These are phyloP conservation scores for Silene noctiflora DNA, from an alignment of 179 eudicot genomes.

Conservation along the genomic window DNA sequence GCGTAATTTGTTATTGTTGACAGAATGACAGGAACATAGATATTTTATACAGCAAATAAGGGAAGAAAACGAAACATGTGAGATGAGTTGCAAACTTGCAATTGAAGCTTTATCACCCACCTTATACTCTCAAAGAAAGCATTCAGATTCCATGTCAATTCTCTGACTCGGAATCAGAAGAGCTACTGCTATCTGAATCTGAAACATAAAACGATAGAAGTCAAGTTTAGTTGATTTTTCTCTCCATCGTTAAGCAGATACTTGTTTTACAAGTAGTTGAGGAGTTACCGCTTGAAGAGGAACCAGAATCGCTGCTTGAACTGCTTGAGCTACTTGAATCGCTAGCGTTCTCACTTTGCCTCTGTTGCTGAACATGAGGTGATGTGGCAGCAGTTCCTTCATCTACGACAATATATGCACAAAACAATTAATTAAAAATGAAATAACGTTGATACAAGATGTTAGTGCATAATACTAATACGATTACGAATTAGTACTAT, in stretches of 20 bases:
- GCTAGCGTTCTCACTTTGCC: slow-evolving; percentile 27
- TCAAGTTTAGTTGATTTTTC: too few relatives aligned
- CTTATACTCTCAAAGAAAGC: slow-evolving; percentile 19
- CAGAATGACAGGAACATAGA: background rate
- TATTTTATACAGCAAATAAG: background rate
- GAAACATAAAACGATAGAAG: slow-evolving; percentile 13
- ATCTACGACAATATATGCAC: slow-evolving; percentile 31
- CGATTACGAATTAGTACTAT: background rate
- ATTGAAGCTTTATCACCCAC: slow-evolving; percentile 12
- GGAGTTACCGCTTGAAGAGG: slow-evolving; percentile 45
- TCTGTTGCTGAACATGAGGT: slow-evolving; percentile 30
- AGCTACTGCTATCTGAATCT: slow-evolving; percentile 58
- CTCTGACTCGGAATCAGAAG: slow-evolving; percentile 42
- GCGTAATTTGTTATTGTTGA: too few relatives aligned
- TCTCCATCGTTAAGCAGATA: background rate
- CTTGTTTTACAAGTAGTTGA: background rate
- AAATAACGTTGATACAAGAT: background rate
- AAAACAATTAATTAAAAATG: background rate
- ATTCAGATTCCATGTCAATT: slow-evolving; percentile 24
- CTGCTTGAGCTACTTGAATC: slow-evolving; percentile 36
- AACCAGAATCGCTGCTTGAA: slow-evolving; percentile 46
- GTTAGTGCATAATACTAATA: too few relatives aligned
- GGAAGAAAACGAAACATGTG: background rate
- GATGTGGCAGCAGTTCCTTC: slow-evolving; percentile 32
- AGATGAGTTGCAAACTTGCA: slow-evolving; percentile 1